Conservation (phyloP, 2,329 filamentous ascomycete genomes). For the Ceratocystis ficicola region DNA sequence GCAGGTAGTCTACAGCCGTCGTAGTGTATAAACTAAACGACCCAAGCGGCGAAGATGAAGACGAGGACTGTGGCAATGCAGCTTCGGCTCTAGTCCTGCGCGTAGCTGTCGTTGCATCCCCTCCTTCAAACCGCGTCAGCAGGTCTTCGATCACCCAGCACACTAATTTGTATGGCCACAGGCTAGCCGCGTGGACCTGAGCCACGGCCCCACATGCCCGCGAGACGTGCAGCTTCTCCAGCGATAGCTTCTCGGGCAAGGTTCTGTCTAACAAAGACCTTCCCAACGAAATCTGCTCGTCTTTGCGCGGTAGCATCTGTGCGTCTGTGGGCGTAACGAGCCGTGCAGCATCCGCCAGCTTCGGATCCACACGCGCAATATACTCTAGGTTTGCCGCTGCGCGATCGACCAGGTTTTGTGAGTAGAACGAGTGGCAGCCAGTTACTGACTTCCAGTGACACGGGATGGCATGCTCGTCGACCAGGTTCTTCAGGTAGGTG, state of each 20-base stretch:
- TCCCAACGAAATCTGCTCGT: slow-evolving; percentile 31
- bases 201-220: slow-evolving; percentile 51
- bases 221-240: slow-evolving; percentile 44
- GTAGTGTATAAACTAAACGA: slow-evolving; percentile 62
- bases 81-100: no score
- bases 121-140: slow-evolving; percentile 28
- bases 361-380: slow-evolving; percentile 42
- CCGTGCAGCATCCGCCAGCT: slow-evolving; percentile 40
- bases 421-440: slow-evolving; percentile 53
- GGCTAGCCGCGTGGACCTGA: slow-evolving; percentile 51
- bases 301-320: slow-evolving; percentile 11
- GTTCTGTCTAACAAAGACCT: slow-evolving; percentile 22
- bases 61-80: no score
- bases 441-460: slow-evolving; percentile 57
- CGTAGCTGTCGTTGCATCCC: neutral
- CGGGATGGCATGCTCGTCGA: slow-evolving; percentile 44
- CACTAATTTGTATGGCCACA: slow-evolving; percentile 81
- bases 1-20: slow-evolving; percentile 48
- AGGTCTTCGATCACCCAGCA: slow-evolving; percentile 55
- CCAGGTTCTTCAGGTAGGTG: slow-evolving; percentile 44
- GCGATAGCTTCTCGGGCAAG: slow-evolving; percentile 25
- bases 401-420: slow-evolving; percentile 40
- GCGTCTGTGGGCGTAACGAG: slow-evolving; percentile 32
- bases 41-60: slow-evolving; percentile 24
- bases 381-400: slow-evolving; percentile 40